Conservation (phyloP, 345 rosid genomes). For the Lepidium didymum region DNA sequence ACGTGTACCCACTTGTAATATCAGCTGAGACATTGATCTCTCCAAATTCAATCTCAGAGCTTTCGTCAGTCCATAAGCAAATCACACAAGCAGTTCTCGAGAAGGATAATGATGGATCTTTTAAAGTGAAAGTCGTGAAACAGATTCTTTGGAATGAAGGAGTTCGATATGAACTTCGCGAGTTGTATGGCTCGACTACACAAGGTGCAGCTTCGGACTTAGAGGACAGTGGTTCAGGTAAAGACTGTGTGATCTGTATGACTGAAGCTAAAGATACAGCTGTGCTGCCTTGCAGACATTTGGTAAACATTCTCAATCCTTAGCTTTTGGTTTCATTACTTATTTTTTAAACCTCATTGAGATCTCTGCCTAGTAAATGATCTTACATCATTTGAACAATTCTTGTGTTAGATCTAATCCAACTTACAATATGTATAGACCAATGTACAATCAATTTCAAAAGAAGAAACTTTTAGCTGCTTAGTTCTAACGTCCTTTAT, state of each 20-base stretch:
- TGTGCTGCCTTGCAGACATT: conserved; percentile 78
- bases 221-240: conserved; percentile 58
- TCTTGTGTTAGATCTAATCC: not conserved
- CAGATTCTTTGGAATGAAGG: conserved; percentile 88
- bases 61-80: conserved; percentile 55
- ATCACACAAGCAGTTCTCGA: conserved; percentile 74
- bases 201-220: conserved; percentile 40
- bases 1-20: conserved; percentile 80
- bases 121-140: conserved; percentile 55
- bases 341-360: not conserved
- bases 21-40: conserved; percentile 53
- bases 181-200: conserved; percentile 57
- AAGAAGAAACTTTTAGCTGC: not conserved
- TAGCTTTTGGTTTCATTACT: not conserved
- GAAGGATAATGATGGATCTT: conserved; percentile 38
- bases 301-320: conserved; percentile 40
- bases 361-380: not conserved
- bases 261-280: conserved; percentile 88
- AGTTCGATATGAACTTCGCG: conserved; percentile 74
- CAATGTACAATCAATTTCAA: not conserved
- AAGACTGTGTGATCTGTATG: conserved; percentile 94
- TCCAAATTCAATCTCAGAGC: conserved; percentile 21
- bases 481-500: not conserved
- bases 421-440: not conserved
- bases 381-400: not conserved